phyloP scores from a whole-genome alignment of 2,329 filamentous ascomycete genomes.

The Salinomyces thailandicus region DNA sequence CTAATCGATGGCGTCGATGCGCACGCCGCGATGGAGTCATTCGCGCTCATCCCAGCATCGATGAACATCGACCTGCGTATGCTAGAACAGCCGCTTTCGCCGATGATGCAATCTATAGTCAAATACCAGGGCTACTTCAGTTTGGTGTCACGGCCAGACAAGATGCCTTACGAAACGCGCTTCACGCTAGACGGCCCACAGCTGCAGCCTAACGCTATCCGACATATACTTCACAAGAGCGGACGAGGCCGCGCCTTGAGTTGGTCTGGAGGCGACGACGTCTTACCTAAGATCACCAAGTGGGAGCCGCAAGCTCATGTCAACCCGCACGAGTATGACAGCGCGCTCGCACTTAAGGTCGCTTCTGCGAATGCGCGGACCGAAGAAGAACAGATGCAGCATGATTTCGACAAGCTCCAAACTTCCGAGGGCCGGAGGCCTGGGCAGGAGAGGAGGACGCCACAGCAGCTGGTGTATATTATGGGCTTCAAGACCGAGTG shows the following conservation, averaged over 20 bases:
- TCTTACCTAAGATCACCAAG: slow-evolving; percentile 14
- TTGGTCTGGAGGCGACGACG: slow-evolving; percentile 21
- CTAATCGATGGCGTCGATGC: slow-evolving; percentile 39
- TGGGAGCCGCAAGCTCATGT: slow-evolving; percentile 15
- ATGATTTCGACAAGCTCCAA: slow-evolving; percentile 2
- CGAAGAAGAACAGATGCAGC: slow-evolving; percentile 6
- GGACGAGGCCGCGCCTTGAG: slow-evolving; percentile 16
- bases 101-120: slow-evolving; percentile 25
- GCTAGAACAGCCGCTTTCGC: slow-evolving; percentile 26
- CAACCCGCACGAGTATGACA: slow-evolving; percentile 2
- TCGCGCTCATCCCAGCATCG: slow-evolving; percentile 41
- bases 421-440: neutral
- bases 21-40: slow-evolving; percentile 32
- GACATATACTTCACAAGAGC: slow-evolving; percentile 17
- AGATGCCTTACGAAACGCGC: slow-evolving; percentile 24
- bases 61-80: slow-evolving; percentile 25
- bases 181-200: slow-evolving; percentile 26
- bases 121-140: slow-evolving; percentile 25
- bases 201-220: slow-evolving; percentile 13
- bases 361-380: neutral
- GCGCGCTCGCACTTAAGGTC: neutral
- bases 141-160: slow-evolving; percentile 18
- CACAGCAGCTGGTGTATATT: slow-evolving; percentile 27
- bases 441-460: slow-evolving; percentile 30
- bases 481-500: slow-evolving; percentile 45